Base-by-base conservation (phyloP, 768 basidiomycete species). In the Mycena rosella region DNA sequence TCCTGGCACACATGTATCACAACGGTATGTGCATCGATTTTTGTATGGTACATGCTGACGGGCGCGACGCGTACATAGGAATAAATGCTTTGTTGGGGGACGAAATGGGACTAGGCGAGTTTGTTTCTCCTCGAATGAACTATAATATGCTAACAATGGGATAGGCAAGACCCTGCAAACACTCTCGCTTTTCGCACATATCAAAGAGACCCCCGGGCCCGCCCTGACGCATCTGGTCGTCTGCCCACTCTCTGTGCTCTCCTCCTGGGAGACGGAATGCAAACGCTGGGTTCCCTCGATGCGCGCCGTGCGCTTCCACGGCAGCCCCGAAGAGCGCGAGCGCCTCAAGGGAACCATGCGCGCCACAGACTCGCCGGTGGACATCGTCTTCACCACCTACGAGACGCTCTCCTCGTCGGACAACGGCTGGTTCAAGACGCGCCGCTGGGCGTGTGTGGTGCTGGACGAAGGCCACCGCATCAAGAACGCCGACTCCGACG, bases 1-100 rank as follows among this genome's bases (percentile, higher is more conserved):
- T 86, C 75, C 83, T 93, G 47, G 86, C 86, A 18, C 82, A 84
- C 71, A 87, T 92, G 86, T 88, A 89, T 74, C 84, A 87, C 29
- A 93, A 93, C 72, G 88, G 90, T 86, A 65, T 10, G 81, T 69
- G 15, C 36, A 40, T 57, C 6, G 11, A 8, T 42, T 10, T 6
- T n/a, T 36, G n/a, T 36, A 48, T 17, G 42, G 10, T 44, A 9
- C 3, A 22, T 22, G 20, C 54, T 64, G 13, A 64, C 32, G n/a
- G n/a, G n/a, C n/a, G n/a, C 36, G 36, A 38, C 26, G 40, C 2
- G 20, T 67, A 40, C 18, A 20, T 22, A 88, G 87, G 88, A 18
- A 86, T 91, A 83, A 91, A 88, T 68, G 88, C 89, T 74, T 89
- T 93, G 63, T 81, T 93, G 1, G 92, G 90, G 30, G 92, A 93